Conservation (phyloP, 2,329 filamentous ascomycete species). For the Sclerotinia subarctica region DNA sequence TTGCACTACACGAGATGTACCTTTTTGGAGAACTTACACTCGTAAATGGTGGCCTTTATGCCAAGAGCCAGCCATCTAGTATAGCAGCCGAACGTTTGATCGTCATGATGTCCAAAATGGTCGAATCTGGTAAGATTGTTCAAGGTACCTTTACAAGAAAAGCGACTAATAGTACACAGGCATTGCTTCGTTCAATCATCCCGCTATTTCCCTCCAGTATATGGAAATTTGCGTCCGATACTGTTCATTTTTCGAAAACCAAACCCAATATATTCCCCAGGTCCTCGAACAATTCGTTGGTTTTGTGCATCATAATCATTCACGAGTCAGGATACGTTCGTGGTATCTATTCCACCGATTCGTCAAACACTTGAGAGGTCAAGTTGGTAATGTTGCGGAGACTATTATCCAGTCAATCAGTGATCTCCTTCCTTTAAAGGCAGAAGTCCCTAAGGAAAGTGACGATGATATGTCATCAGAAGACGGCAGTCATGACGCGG, state of each 20-base stretch:
- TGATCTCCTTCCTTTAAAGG: constrained; percentile 86
- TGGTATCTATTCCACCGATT: constrained; percentile 97
- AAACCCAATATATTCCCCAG: constrained; percentile 75
- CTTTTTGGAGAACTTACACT: constrained; percentile 93
- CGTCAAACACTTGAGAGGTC: constrained; percentile 78
- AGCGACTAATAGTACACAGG: constrained; percentile 49
- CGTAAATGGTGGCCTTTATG: constrained; percentile 79
- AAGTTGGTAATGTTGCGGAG: constrained; percentile 86
- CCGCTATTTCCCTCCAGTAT: constrained; percentile 89
- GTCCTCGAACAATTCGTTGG: constrained; percentile 90
- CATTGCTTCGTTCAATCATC: constrained; percentile 81
- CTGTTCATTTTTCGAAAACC: constrained; percentile 84
- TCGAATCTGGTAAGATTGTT: constrained; percentile 72
- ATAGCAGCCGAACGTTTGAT: constrained; percentile 77
- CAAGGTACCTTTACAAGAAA: constrained; percentile 16
- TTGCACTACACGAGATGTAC: constrained; percentile 93
- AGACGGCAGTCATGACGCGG: constrained; percentile 83
- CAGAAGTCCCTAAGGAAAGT: constrained; percentile 75
- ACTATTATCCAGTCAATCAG: constrained; percentile 86
- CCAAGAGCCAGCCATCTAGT: constrained; percentile 77
- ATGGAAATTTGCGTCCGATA: constrained; percentile 99
- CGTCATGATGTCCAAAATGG: constrained; percentile 93
- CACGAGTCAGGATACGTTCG: constrained; percentile 82
- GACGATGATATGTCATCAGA: constrained; percentile 92
- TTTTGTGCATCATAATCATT: constrained; percentile 82